Conservation (phyloP, 345 rosid species). For the Ricinus communis region DNA sequence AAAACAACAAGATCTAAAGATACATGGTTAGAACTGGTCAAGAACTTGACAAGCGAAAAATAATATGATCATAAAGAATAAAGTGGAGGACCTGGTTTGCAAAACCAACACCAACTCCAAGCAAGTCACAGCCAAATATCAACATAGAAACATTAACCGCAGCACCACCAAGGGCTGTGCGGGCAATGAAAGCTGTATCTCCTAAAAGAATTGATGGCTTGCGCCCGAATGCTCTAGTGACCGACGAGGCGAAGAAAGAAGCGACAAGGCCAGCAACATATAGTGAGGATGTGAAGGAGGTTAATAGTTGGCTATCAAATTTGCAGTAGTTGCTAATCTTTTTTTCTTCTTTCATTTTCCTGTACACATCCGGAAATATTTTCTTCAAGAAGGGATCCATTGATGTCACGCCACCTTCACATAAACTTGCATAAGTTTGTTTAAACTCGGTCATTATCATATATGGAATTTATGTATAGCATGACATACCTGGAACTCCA, state of each 20-base stretch:
- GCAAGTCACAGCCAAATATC: slow-evolving; percentile 66
- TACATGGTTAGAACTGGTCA: too few relatives aligned
- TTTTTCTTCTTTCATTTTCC: slow-evolving; percentile 48
- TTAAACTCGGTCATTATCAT: too few relatives aligned
- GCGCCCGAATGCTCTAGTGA: slow-evolving; percentile 65
- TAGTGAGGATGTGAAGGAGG: slow-evolving; percentile 37
- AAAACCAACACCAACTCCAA: slow-evolving; percentile 79
- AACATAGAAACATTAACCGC: slow-evolving; percentile 68
- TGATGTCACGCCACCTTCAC: slow-evolving; percentile 78
- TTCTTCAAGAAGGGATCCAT: slow-evolving; percentile 68
- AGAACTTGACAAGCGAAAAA: background rate
- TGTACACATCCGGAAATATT: slow-evolving; percentile 59
- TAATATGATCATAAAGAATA: background rate
- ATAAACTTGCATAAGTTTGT: background rate
- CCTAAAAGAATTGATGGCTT: slow-evolving; percentile 65
- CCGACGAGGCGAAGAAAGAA: slow-evolving; percentile 46
- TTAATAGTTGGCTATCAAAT: slow-evolving; percentile 36
- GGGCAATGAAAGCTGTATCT: slow-evolving; percentile 64
- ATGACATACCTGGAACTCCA: slow-evolving; percentile 63
- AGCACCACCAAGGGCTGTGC: slow-evolving; percentile 68
- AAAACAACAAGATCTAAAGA: too few relatives aligned
- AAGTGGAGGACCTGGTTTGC: slow-evolving; percentile 62
- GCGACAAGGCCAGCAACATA: slow-evolving; percentile 35
- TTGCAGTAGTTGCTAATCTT: slow-evolving; percentile 43
- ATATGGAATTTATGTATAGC: background rate